These are phyloP conservation scores for Spiraea crenata DNA, from an alignment of 331 rosid species.

Conservation along the genomic window DNA sequence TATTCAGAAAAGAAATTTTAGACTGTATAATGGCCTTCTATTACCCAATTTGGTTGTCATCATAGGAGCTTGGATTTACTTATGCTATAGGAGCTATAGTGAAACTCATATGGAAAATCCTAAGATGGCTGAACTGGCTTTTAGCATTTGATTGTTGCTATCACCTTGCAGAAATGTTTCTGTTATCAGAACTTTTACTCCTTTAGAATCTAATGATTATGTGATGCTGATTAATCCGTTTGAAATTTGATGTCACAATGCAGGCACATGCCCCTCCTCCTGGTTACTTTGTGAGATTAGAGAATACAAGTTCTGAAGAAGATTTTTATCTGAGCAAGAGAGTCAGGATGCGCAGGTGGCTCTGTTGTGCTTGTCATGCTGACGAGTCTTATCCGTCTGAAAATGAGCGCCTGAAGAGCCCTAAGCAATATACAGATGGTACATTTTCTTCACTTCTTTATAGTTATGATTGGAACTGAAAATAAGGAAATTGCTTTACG, in stretches of 20 bases:
- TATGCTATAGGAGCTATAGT: not conserved
- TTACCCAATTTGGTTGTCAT: too few relatives aligned
- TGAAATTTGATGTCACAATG: slow-evolving; percentile 20
- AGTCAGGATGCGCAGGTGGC: slow-evolving; percentile 90
- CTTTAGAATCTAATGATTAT: not conserved
- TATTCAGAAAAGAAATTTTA: too few relatives aligned
- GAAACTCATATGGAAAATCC: not conserved
- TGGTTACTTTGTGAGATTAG: slow-evolving; percentile 60
- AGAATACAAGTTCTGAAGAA: slow-evolving; percentile 39
- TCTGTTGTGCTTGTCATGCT: slow-evolving; percentile 74
- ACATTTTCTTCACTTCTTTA: slow-evolving; percentile 14
- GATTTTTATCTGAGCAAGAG: slow-evolving; percentile 56
- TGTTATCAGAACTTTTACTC: not conserved
- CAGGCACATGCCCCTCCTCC: slow-evolving; percentile 83
- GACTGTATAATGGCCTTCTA: too few relatives aligned
- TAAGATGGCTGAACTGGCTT: not conserved
- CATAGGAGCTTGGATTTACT: slow-evolving; percentile 4
- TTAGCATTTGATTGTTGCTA: not conserved
- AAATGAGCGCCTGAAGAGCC: slow-evolving; percentile 78
- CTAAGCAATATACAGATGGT: slow-evolving; percentile 69
- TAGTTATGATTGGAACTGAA: slow-evolving; percentile 3
- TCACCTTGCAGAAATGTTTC: not conserved
- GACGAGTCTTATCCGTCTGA: slow-evolving; percentile 83
- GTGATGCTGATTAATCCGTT: not conserved
- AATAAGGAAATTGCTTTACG: not conserved